These are phyloP conservation scores for Penicillium waksmanii DNA, from an alignment of 495 filamentous ascomycete species.

Conservation along the genomic window DNA sequence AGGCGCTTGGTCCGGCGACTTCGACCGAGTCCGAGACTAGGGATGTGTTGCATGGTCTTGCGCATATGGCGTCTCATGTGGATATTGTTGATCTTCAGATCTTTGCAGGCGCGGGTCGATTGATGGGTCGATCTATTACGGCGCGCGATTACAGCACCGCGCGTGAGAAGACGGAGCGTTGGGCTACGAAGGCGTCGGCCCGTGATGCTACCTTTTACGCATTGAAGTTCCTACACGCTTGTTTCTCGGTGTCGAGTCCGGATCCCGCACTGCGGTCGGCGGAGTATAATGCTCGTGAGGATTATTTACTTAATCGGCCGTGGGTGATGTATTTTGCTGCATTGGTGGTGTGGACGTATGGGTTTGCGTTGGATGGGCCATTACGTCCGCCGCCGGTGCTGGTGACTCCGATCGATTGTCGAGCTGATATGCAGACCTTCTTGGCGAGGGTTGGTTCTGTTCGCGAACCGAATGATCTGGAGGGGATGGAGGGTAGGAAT, in stretches of 20 bases:
- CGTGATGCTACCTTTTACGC: constrained; percentile 95
- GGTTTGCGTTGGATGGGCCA: constrained; percentile 86
- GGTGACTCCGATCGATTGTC: constrained; percentile 62
- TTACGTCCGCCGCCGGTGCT: constrained; percentile 58
- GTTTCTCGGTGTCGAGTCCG: constrained; percentile 54
- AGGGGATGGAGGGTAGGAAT: constrained; percentile 75
- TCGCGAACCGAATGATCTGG: constrained; percentile 79
- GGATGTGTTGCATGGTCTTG: constrained; percentile 87
- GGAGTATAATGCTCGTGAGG: constrained; percentile 81
- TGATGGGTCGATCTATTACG: constrained; percentile 86
- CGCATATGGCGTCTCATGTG: constrained; percentile 98
- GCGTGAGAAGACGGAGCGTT: constrained; percentile 76
- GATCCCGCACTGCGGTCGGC: constrained; percentile 48
- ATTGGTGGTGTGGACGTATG: constrained; percentile 94
- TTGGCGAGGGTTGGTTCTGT: constrained; percentile 74
- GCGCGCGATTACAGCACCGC: constrained; percentile 78
- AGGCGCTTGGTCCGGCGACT: constrained; percentile 63
- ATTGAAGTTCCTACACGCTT: constrained; percentile 79
- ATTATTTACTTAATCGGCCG: constrained; percentile 87
- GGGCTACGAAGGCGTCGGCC: constrained; percentile 91
- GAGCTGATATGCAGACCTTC: constrained; percentile 78
- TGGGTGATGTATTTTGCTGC: constrained; percentile 98
- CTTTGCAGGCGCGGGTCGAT: constrained; percentile 81
- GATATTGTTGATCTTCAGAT: constrained; percentile 98
- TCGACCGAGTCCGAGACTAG: constrained; percentile 63